Conservation (phyloP, 805 yeast species). For the Sugiyamaella floridensis region DNA sequence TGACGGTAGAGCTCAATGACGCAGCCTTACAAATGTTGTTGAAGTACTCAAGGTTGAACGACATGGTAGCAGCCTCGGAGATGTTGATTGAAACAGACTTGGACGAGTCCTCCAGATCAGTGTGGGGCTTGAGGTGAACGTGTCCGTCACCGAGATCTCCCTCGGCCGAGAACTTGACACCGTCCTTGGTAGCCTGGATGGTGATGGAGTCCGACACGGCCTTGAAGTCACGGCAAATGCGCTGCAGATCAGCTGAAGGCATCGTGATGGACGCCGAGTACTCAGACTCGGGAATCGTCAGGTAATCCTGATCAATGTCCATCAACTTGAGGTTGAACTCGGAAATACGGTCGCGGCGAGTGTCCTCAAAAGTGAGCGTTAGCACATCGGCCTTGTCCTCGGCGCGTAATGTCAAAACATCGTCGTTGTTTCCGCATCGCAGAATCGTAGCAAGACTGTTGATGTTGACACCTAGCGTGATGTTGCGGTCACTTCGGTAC, state of each 20-base stretch:
- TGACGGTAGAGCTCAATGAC: slow-evolving; percentile 64
- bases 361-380: slow-evolving; percentile 80
- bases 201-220: slow-evolving; percentile 82
- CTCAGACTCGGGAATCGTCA: slow-evolving; percentile 89
- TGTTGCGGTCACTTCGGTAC: slow-evolving; percentile 91
- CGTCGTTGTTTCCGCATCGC: slow-evolving; percentile 86
- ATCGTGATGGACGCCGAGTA: slow-evolving; percentile 78
- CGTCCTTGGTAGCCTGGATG: slow-evolving; percentile 82
- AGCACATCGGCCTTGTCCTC: slow-evolving; percentile 82
- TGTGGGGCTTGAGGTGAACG: slow-evolving; percentile 75
- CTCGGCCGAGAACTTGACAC: slow-evolving; percentile 80
- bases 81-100: slow-evolving; percentile 68
- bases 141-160: slow-evolving; percentile 91
- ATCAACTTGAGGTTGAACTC: slow-evolving; percentile 87
- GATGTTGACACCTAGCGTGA: slow-evolving; percentile 87
- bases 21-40: slow-evolving; percentile 90
- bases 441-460: slow-evolving; percentile 81
- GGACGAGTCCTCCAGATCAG: slow-evolving; percentile 71
- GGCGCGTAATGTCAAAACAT: slow-evolving; percentile 79
- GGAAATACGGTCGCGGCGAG: slow-evolving; percentile 81
- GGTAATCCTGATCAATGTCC: slow-evolving; percentile 94
- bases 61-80: slow-evolving; percentile 78
- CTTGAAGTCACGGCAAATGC: slow-evolving; percentile 80
- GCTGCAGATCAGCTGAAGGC: slow-evolving; percentile 85
- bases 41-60: slow-evolving; percentile 88